phyloP scores from a whole-genome alignment of 1,139 yeast genomes.

The Zygosaccharomyces pseudobailii region DNA sequence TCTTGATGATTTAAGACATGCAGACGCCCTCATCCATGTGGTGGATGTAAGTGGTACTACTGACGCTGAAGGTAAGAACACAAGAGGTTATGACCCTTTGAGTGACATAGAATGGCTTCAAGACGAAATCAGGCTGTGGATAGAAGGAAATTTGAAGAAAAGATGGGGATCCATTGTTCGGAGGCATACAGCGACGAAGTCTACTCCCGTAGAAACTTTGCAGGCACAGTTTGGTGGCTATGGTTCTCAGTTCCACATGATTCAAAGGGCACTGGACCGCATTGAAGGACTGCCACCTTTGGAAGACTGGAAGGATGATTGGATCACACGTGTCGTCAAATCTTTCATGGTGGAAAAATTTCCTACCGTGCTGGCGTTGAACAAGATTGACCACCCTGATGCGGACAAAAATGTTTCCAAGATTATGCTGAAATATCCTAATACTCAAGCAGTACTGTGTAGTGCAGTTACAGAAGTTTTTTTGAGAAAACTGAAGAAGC shows the following conservation, averaged over 20 bases:
- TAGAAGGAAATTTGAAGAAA: constrained; percentile 81
- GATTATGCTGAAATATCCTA: constrained; percentile 76
- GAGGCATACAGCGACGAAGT: constrained; percentile 56
- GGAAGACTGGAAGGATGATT: constrained; percentile 78
- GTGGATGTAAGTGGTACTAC: constrained; percentile 97
- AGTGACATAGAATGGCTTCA: constrained; percentile 94
- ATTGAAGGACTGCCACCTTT: constrained; percentile 67
- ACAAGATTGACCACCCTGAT: constrained; percentile 96
- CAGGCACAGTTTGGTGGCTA: constrained; percentile 93
- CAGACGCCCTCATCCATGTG: constrained; percentile 94
- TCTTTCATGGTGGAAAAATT: constrained; percentile 83
- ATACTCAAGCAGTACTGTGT: constrained; percentile 74
- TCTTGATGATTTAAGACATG: constrained; percentile 88
- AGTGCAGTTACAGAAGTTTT: constrained; percentile 92
- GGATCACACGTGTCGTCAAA: constrained; percentile 70
- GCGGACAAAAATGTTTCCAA: constrained; percentile 94
- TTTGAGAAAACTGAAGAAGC: constrained; percentile 73
- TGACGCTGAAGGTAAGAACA: constrained; percentile 89
- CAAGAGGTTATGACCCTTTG: constrained; percentile 91
- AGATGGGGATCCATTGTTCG: constrained; percentile 92
- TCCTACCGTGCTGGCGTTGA: constrained; percentile 87
- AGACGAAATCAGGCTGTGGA: constrained; percentile 92
- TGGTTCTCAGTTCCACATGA: constrained; percentile 75
- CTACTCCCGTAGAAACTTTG: constrained; percentile 74
- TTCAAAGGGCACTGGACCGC: constrained; percentile 67